Evolutionary conservation across 1,284 basidiomycete genomes (phyloP).

Genomic region (Cutaneotrichosporon cutaneum): DNA sequence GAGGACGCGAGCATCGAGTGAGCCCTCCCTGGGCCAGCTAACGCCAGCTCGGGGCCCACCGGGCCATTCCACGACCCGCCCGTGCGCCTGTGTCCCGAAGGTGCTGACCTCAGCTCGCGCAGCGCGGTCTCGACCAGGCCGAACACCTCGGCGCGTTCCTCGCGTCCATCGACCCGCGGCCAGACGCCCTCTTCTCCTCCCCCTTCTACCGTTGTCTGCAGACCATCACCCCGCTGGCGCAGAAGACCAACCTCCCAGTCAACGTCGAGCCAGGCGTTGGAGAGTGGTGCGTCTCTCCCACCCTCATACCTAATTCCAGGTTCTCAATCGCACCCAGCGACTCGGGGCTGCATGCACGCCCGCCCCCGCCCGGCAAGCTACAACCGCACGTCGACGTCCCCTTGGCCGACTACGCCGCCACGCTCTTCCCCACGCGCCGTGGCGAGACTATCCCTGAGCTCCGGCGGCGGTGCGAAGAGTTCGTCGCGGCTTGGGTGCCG

Average conservation of each 20-base stretch:
- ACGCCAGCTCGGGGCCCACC: conserved; percentile 35
- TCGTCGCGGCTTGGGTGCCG: conserved; percentile 41
- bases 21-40: no score
- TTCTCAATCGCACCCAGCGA: not conserved
- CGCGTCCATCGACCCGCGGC: conserved; percentile 33
- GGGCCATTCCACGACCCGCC: conserved; percentile 55
- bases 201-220: conserved; percentile 57
- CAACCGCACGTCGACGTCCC: conserved; percentile 35
- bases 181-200: conserved; percentile 43
- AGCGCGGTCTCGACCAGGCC: conserved; percentile 52
- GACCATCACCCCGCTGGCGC: conserved; percentile 52
- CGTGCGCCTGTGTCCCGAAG: conserved; percentile 24
- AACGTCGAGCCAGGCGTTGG: conserved; percentile 15
- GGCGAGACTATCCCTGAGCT: conserved; percentile 55
- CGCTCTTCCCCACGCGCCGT: conserved; percentile 51
- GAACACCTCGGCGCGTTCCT: conserved; percentile 39
- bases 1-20: conserved; percentile 22
- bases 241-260: conserved; percentile 19
- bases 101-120: conserved; percentile 43
- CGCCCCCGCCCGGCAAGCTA: conserved; percentile 24
- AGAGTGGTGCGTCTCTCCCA: conserved; percentile 12
- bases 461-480: conserved; percentile 45
- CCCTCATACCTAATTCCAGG: conserved; percentile 1
- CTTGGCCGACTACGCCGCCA: conserved; percentile 43
- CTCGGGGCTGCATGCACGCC: conserved; percentile 46